Base-by-base conservation (phyloP, 306 rosid species). In the Castanea crenata region DNA sequence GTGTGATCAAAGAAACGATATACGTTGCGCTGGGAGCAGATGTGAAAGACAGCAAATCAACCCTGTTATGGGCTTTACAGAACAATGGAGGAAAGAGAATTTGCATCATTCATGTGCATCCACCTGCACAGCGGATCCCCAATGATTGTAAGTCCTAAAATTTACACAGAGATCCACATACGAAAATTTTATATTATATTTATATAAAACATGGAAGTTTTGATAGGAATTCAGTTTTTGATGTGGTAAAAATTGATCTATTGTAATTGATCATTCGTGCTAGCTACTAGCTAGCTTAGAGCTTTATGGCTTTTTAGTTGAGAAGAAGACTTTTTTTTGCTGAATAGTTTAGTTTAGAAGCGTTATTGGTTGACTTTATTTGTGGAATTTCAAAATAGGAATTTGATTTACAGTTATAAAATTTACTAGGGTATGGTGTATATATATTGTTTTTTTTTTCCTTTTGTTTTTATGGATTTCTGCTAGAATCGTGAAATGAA, bases 1-100 rank as follows among this genome's bases (percentile, higher is more conserved):
- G 31, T n/a, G 82, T 72, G 78, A 78, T 58, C 9, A 80, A 83
- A 64, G 91, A 86, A 56, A 81, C 79, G 57, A 55, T 92, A 52
- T 83, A 81, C 68, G 98, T 93, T 71, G 92, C 98, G 20, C 91
- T 93, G 21, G 89, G 90, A 54, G 84, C 85, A 74, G 82, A 89
- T 52, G 79, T 89, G 79, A 92, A 92, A 75, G 91, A 88, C 31
- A 78, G 94, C 89, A 84, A 82, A 69, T 58, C 75, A 63, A 86
- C 73, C 79, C 80, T 95, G 76, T 57, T 81, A 35, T 93, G 96
- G 97, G 97, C 92, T 1, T 68, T 93, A 29, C 93, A 88, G 46
- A 90, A 92, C 68, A 90, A 92, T 8, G 86, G 96, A 46, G 96
- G 97, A 76, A 91, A 80, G 84, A 90, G 77, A 74, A 87, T 95